A percentile compares a stretch with the other conserved stretches of the same genome.
Conservation (phyloP, 345 rosid species). For the Carallia pectinifolia region DNA sequence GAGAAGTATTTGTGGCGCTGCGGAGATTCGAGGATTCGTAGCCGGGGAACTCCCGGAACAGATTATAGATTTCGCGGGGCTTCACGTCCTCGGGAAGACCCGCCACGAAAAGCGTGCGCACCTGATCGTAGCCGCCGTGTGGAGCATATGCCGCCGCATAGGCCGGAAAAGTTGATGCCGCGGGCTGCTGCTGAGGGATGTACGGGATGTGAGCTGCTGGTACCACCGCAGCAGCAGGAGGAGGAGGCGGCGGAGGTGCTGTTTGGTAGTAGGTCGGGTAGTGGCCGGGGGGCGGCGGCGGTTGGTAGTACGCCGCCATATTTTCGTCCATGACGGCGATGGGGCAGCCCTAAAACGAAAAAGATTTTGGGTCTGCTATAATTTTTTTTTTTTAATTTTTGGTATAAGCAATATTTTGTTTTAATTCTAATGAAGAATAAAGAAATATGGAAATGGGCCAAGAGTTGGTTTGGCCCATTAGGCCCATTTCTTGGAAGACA, state of each 20-base stretch:
- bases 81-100: constrained; percentile 88
- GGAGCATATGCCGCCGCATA: constrained; percentile 35
- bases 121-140: constrained; percentile 39
- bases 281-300: constrained; percentile 15
- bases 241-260: constrained; percentile 30
- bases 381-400: too few species aligned
- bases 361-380: background rate
- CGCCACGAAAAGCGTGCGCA: constrained; percentile 86
- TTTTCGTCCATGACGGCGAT: constrained; percentile 42
- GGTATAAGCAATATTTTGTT: background rate
- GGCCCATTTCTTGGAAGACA: too few species aligned
- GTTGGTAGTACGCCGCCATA: constrained; percentile 56
- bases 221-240: constrained; percentile 22
- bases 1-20: constrained; percentile 43
- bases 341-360: background rate
- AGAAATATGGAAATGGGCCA: background rate
- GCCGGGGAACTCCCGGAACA: constrained; percentile 85
- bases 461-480: too few species aligned
- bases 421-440: background rate
- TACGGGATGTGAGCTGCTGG: constrained; percentile 27
- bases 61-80: constrained; percentile 84
- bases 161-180: constrained; percentile 32
- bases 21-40: constrained; percentile 87
- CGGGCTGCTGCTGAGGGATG: constrained; percentile 26
- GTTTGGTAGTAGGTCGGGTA: constrained; percentile 20